Evolutionary conservation across 2,329 filamentous ascomycete species (phyloP), one percentile per base, ranked within the genome.

Genomic region (Talaromyces amestolkiae): DNA sequence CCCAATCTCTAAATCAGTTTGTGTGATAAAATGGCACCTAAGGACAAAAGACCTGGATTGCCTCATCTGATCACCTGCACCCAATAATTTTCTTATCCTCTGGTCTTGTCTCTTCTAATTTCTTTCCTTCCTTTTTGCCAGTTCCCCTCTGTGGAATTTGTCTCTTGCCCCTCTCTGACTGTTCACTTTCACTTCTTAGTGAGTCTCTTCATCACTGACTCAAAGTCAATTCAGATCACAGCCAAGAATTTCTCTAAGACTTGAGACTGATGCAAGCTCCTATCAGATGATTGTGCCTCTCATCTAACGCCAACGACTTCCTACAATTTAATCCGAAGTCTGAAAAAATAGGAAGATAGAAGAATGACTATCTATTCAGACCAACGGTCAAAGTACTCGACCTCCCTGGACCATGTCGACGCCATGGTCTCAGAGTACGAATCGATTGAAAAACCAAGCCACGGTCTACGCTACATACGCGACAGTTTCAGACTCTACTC

Each of bases 401-500:
- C 24, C 24, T 66, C 63, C 2, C 62, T 69, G 6, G 68, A 69
- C 11, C 58, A 69, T 47, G 72, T 74, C 13, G 67, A 72, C 6
- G 66, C 68, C 0, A 66, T 79, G 33, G 71, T 77, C 10, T 56
- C 68, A 49, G 72, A 70, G 56, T 77, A 77, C 64, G 61, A 67
- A 22, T 61, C 59, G 6, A 63, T 72, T 61, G 68, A 69, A 22
- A 54, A 68, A n/a, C 72, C 77, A 24, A 74, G 70, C 49, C 67
- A 70, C 4, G 64, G 70, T 6, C 63, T 80, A 19, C 65, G 68
- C n/a, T 69, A 75, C 19, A 72, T 80, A 11, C 66, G 75, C 45
- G 68, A 69, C n/a, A 67, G 70, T 27, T 65, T 72, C 3, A 67
- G 71, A 7, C 65, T 72, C 59, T 66, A 71, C 17, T 49, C 63